Percentiles rank a stretch among this genome's conserved stretches.
Conservation (phyloP, 805 yeast species). For the Tetrapisispora phaffii region DNA sequence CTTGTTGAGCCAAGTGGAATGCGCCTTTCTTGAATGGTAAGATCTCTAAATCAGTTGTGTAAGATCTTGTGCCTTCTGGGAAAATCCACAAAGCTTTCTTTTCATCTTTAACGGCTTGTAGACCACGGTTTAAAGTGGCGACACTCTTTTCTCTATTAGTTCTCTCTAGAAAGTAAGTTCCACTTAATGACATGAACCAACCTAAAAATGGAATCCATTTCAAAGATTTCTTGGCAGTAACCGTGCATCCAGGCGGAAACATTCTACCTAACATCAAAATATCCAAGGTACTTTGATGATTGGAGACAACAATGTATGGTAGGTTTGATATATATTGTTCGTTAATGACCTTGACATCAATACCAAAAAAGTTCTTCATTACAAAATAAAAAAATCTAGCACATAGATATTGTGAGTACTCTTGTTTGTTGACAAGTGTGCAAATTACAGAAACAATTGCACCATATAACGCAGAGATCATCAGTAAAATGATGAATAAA, state of each 20-base stretch:
- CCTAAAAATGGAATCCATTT: constrained; percentile 85
- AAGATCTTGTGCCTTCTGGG: constrained; percentile 97
- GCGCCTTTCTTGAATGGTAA: constrained; percentile 96
- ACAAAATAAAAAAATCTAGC: constrained; percentile 70
- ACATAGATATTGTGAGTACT: constrained; percentile 79
- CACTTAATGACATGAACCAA: constrained; percentile 90
- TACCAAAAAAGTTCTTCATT: constrained; percentile 54
- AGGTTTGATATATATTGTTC: constrained; percentile 46
- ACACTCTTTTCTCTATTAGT: constrained; percentile 66
- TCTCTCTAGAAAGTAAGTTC: constrained; percentile 87
- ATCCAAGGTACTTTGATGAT: constrained; percentile 89
- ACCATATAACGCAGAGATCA: constrained; percentile 64
- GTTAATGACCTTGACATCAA: constrained; percentile 59
- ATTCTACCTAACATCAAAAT: constrained; percentile 69
- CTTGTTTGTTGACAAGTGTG: constrained; percentile 60
- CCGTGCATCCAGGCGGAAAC: constrained; percentile 83
- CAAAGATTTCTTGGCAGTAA: constrained; percentile 82
- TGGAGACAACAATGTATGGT: constrained; percentile 76
- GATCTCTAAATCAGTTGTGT: constrained; percentile 52
- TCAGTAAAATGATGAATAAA: constrained; percentile 43
- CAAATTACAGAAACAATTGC: constrained; percentile 63
- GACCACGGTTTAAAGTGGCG: constrained; percentile 61
- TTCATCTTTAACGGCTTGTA: constrained; percentile 46
- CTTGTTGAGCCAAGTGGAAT: constrained; percentile 92
- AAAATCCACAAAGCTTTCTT: constrained; percentile 78